A percentile compares a stretch with the other conserved stretches of the same genome.
phyloP scores from a whole-genome alignment of 306 rosid species.

The Quercus wislizeni region DNA sequence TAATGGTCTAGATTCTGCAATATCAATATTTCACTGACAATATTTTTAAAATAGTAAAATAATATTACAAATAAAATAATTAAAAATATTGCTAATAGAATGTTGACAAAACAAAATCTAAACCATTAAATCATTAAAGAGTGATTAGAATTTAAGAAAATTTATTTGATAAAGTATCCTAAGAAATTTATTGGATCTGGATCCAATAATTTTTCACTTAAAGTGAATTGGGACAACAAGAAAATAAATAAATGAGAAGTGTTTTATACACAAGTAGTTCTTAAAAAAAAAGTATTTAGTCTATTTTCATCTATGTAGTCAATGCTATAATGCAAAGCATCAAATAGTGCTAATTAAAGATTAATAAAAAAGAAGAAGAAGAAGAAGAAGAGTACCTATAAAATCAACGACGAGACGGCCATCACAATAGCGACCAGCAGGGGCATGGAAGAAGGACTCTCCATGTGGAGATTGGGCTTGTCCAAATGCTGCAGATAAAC shows the following conservation, averaged over 20 bases:
- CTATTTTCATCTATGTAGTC: no score
- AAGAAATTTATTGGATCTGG: no score
- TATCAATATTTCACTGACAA: rapidly evolving
- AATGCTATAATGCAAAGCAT: no score
- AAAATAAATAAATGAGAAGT: no score
- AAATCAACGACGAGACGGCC: conserved; percentile 82
- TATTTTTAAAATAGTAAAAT: no score
- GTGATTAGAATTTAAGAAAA: rapidly evolving
- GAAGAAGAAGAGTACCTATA: conserved; percentile 39
- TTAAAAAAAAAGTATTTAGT: no score
- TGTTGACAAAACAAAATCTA: rapidly evolving
- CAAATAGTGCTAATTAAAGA: no score
- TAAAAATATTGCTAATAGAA: rapidly evolving
- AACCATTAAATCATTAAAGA: rapidly evolving
- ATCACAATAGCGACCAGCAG: conserved; percentile 67
- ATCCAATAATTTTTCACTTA: no score
- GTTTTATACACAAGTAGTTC: no score
- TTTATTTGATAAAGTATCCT: rapidly evolving
- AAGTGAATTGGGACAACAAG: no score
- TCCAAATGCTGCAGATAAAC: conserved; percentile 86
- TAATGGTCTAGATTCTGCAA: rapidly evolving
- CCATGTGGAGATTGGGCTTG: conserved; percentile 71
- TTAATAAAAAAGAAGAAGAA: not conserved
- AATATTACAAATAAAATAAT: no score
- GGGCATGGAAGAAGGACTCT: conserved; percentile 51